Percentiles rank a stretch among this genome's conserved stretches.
phyloP scores from a whole-genome alignment of 345 rosid species.

The Syzygium aromaticum region DNA sequence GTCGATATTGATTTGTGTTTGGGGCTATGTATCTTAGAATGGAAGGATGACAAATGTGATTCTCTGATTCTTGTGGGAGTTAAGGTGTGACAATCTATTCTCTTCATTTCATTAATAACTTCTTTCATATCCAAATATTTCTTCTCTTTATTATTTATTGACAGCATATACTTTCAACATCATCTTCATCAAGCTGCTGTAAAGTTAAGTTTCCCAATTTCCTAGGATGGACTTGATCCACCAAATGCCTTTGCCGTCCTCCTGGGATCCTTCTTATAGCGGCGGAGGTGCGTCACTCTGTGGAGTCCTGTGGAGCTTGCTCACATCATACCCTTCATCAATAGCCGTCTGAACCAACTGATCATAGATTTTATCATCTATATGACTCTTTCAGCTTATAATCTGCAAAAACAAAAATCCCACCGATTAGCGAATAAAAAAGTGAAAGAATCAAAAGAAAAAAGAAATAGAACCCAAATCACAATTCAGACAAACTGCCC shows the following conservation, averaged over 20 bases:
- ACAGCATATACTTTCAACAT: neutral
- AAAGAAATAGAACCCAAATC: neutral
- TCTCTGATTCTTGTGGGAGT: neutral
- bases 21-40: neutral
- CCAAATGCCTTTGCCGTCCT: constrained; percentile 50
- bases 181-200: neutral
- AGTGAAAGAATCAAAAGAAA: neutral
- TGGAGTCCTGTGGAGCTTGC: constrained; percentile 68
- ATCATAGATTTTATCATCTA: constrained; percentile 57
- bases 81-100: neutral
- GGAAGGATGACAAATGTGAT: neutral
- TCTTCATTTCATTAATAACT: neutral
- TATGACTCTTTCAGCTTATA: constrained; percentile 41
- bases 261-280: constrained; percentile 24
- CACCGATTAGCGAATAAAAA: neutral
- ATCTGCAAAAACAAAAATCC: constrained; percentile 34
- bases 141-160: neutral
- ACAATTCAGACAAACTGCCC: neutral
- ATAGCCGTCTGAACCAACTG: constrained; percentile 46
- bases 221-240: constrained; percentile 72
- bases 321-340: constrained; percentile 54
- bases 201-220: neutral
- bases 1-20: neutral
- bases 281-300: constrained; percentile 55
- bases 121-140: neutral